A percentile compares a stretch with the other conserved stretches of the same genome.
Evolutionary conservation across 768 basidiomycete genomes (phyloP).

Genomic region (Mycena latifolia): DNA sequence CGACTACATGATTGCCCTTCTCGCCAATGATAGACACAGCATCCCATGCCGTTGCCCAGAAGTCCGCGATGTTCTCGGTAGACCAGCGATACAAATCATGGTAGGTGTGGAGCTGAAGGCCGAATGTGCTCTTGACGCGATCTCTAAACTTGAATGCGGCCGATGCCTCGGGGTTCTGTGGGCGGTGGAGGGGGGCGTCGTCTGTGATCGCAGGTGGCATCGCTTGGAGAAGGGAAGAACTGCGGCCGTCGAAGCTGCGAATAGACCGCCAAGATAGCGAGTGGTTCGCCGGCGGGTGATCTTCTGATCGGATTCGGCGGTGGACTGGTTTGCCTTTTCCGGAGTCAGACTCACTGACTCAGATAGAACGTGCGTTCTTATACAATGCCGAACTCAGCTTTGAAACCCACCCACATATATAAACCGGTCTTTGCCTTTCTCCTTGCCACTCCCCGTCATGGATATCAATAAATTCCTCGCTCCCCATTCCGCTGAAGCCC

Average conservation of each 20-base stretch:
- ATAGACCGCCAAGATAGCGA: too few species aligned
- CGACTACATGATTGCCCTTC: conserved; percentile 73
- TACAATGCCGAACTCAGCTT: too few species aligned
- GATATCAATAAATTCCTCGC: conserved; percentile 80
- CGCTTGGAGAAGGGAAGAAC: neutral
- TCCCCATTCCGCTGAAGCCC: conserved; percentile 80
- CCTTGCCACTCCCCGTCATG: conserved; percentile 34
- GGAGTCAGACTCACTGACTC: too few species aligned
- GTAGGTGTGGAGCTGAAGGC: conserved; percentile 63
- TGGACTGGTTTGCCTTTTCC: too few species aligned
- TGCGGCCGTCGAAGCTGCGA: too few species aligned
- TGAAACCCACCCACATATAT: neutral
- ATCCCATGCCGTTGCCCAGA: conserved; percentile 86
- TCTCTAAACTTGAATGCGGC: conserved; percentile 62
- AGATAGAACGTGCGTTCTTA: too few species aligned
- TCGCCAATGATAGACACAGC: conserved; percentile 68
- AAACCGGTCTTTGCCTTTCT: conserved; percentile 25
- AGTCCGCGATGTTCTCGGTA: conserved; percentile 64
- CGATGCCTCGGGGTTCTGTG: conserved; percentile 55
- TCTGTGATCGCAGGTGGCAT: conserved; percentile 1
- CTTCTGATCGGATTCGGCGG: too few species aligned
- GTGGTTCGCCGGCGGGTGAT: too few species aligned
- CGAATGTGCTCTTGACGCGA: conserved; percentile 62
- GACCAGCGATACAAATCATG: conserved; percentile 79
- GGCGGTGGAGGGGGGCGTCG: conserved; percentile 56